Percentiles rank a stretch among this genome's conserved stretches.
Conservation (phyloP, 2,329 filamentous ascomycete species). For the Exophiala dermatitidis region DNA sequence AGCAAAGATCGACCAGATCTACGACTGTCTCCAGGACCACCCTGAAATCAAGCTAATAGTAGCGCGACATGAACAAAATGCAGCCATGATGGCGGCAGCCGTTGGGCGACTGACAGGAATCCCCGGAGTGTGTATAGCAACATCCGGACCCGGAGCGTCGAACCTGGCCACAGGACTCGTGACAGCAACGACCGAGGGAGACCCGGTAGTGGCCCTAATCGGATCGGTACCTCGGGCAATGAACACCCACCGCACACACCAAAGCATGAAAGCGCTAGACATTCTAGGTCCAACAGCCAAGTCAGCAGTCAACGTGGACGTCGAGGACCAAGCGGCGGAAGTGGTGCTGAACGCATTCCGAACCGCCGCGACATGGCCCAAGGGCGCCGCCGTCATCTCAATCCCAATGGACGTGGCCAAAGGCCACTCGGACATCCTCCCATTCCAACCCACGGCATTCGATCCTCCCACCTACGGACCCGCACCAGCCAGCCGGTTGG, state of each 20-base stretch:
- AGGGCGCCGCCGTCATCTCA: slow-evolving; percentile 40
- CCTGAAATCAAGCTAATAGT: slow-evolving; percentile 44
- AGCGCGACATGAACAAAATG: slow-evolving; percentile 46
- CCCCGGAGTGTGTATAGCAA: slow-evolving; percentile 44
- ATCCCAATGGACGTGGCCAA: slow-evolving; percentile 42
- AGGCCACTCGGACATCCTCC: slow-evolving; percentile 34
- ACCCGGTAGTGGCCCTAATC: slow-evolving; percentile 45
- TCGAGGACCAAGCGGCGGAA: slow-evolving; percentile 45
- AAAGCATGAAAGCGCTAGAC: slow-evolving; percentile 41
- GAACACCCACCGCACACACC: slow-evolving; percentile 43
- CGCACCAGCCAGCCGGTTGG: slow-evolving; percentile 31
- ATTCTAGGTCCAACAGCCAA: slow-evolving; percentile 42
- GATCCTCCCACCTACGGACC: slow-evolving; percentile 38
- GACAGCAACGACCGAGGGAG: slow-evolving; percentile 44
- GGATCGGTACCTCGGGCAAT: slow-evolving; percentile 42
- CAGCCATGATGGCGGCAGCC: slow-evolving; percentile 45
- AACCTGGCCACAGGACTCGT: slow-evolving; percentile 44
- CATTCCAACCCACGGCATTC: slow-evolving; percentile 38
- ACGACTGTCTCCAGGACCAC: slow-evolving; percentile 42
- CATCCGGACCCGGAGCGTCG: slow-evolving; percentile 43
- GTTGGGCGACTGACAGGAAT: slow-evolving; percentile 42
- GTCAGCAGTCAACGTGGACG: slow-evolving; percentile 37
- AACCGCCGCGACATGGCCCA: slow-evolving; percentile 36
- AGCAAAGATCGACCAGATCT: slow-evolving; percentile 40
- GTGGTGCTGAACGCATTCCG: slow-evolving; percentile 43